Evolutionary conservation across 495 filamentous ascomycete species (phyloP).

Genomic region (Penicillium cataractarum): DNA sequence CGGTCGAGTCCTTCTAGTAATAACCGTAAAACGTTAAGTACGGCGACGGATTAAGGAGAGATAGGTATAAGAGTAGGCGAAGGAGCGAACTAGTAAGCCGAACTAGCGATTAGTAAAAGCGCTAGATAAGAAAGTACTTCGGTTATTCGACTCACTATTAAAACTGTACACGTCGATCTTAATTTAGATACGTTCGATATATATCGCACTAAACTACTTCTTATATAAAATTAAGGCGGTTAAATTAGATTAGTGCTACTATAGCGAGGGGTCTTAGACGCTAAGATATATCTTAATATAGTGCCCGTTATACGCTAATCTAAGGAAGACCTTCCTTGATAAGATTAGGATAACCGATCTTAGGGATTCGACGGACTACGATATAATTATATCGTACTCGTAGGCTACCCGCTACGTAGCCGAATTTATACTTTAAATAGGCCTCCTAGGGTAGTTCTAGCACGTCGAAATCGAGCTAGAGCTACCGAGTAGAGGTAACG

Average conservation of each 20-base stretch:
- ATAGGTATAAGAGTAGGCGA: background rate
- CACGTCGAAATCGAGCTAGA: background rate
- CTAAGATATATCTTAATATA: background rate
- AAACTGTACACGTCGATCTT: background rate
- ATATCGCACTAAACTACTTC: background rate
- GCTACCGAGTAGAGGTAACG: background rate
- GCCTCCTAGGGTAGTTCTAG: background rate
- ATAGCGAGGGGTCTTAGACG: background rate
- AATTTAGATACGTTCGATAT: background rate
- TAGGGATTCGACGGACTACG: background rate
- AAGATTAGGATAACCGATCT: background rate
- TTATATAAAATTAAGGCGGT: background rate
- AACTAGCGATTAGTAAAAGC: background rate
- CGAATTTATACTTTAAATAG: background rate
- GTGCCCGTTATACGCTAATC: background rate
- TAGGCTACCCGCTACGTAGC: background rate
- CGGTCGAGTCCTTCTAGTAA: background rate
- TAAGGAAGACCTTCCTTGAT: background rate
- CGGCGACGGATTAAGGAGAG: background rate
- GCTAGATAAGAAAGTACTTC: background rate
- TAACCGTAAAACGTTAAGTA: background rate
- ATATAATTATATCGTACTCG: background rate
- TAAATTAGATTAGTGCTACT: background rate
- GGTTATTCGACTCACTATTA: background rate
- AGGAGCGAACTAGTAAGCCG: background rate